These are phyloP conservation scores for Starmera dryadoides DNA, from an alignment of 805 yeast genomes.

Conservation along the genomic window DNA sequence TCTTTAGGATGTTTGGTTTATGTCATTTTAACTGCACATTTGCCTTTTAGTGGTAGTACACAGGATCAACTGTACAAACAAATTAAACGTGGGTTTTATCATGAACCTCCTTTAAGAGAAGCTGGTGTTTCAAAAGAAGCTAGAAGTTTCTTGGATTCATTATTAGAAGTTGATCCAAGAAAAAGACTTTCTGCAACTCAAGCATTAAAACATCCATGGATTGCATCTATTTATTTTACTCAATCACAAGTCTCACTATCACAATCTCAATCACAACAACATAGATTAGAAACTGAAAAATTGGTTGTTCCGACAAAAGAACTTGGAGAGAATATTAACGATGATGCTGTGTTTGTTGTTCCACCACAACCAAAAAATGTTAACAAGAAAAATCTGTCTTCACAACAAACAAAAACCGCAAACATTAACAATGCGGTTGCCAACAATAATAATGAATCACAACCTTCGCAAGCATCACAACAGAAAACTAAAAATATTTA, in stretches of 20 bases:
- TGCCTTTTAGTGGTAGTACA: constrained; percentile 91
- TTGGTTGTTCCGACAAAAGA: constrained; percentile 18
- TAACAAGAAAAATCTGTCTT: background rate
- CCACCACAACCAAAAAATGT: constrained; percentile 10
- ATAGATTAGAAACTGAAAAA: constrained; percentile 29
- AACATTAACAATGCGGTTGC: background rate
- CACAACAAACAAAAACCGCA: background rate
- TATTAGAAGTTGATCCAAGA: constrained; percentile 73
- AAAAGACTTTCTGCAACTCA: constrained; percentile 65
- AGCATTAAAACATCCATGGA: constrained; percentile 82
- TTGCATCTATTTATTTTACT: constrained; percentile 23
- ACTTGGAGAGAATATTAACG: background rate
- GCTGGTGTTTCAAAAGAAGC: constrained; percentile 64
- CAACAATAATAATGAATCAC: background rate
- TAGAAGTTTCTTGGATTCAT: constrained; percentile 57
- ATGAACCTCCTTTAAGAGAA: constrained; percentile 64
- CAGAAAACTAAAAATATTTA: constrained; percentile 2
- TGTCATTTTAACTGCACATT: constrained; percentile 85
- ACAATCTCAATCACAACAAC: constrained; percentile 66
- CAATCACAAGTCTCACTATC: constrained; percentile 49
- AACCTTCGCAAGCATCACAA: constrained; percentile 6
- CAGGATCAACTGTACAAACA: constrained; percentile 78
- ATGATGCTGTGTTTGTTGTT: constrained; percentile 16
- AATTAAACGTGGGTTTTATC: constrained; percentile 72
- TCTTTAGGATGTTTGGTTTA: constrained; percentile 91